Percentiles rank a stretch among this genome's conserved stretches.
These are phyloP conservation scores for Lactarius hatsudake DNA, from an alignment of 768 basidiomycete species.

Conservation along the genomic window DNA sequence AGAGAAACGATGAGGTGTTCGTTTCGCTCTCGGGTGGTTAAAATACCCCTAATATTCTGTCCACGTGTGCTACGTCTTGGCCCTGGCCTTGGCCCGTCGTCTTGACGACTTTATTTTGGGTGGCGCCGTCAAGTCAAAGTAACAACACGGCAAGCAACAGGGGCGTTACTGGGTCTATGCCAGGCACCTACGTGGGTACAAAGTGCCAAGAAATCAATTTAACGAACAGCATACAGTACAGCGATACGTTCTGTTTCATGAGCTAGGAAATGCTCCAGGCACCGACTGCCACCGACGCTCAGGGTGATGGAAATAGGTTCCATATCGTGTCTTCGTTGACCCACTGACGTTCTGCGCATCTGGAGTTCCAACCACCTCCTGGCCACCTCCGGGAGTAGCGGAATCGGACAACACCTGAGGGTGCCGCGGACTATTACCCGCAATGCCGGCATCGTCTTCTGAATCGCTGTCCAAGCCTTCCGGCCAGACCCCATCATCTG, in stretches of 20 bases:
- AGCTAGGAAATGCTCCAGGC: conserved; percentile 55
- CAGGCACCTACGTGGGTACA: not conserved
- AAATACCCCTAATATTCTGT: not conserved
- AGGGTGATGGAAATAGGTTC: conserved; percentile 85
- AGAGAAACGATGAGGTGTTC: not conserved
- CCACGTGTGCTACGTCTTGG: not conserved
- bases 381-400: conserved; percentile 28
- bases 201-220: not conserved
- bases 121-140: too few relatives aligned
- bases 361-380: conserved; percentile 29
- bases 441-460: conserved; percentile 45
- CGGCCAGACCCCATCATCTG: conserved; percentile 63
- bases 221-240: not conserved
- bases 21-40: not conserved
- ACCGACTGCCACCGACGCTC: conserved; percentile 58
- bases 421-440: conserved; percentile 27
- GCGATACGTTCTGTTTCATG: not conserved
- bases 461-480: conserved; percentile 43
- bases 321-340: conserved; percentile 47
- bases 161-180: not conserved
- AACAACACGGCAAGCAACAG: too few relatives aligned
- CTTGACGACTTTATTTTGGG: not conserved
- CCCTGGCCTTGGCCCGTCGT: not conserved
- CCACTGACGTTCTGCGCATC: conserved; percentile 25
- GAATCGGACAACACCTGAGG: conserved; percentile 43